Evolutionary conservation across 139 green algal genomes (phyloP).

Genomic region (Edaphochlamys debaryana): DNA sequence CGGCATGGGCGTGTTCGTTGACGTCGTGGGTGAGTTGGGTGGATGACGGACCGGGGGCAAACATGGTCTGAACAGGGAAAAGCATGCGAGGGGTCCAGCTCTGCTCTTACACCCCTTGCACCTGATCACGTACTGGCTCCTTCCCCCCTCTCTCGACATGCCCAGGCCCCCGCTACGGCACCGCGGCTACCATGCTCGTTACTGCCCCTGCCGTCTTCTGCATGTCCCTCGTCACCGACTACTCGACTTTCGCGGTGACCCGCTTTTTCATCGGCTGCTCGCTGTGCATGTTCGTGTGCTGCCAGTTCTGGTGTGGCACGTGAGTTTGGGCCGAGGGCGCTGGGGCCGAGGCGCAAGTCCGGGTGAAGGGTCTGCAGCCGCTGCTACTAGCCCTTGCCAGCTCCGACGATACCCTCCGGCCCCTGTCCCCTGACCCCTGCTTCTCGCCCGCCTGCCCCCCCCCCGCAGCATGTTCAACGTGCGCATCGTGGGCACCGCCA

Average conservation of each 20-base stretch:
- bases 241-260: slow-evolving; percentile 65
- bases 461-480: slow-evolving; percentile 88
- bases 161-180: slow-evolving; percentile 39
- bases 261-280: slow-evolving; percentile 88
- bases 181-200: slow-evolving; percentile 69
- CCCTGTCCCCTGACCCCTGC: no score
- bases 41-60: no score
- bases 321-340: not conserved
- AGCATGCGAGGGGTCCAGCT: no score
- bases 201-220: slow-evolving; percentile 75
- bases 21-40: slow-evolving; percentile 74
- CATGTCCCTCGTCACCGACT: slow-evolving; percentile 77
- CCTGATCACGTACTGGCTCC: no score
- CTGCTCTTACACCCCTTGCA: no score
- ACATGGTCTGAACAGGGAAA: no score
- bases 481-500: slow-evolving; percentile 90
- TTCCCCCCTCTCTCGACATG: no score
- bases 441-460: not conserved
- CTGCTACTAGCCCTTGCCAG: no score
- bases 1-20: slow-evolving; percentile 78
- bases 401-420: no score
- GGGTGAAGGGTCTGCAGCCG: no score
- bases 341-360: no score
- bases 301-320: slow-evolving; percentile 87
- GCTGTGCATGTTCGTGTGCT: slow-evolving; percentile 84